Evolutionary conservation across 805 yeast species (phyloP).

Genomic region (Myxozyma lipomycoides): DNA sequence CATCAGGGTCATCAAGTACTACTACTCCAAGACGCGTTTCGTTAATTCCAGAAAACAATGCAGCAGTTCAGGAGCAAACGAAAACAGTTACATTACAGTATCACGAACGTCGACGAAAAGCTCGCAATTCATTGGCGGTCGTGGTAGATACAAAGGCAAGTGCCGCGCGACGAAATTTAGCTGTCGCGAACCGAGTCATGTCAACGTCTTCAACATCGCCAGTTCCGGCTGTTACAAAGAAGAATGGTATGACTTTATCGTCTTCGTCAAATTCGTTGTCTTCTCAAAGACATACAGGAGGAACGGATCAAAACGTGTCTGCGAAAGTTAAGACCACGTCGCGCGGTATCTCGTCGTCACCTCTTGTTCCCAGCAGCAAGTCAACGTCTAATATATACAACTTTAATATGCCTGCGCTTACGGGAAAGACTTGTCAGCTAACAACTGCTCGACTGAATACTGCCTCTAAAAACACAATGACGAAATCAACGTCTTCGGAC

Average conservation of each 20-base stretch:
- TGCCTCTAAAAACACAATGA: not conserved
- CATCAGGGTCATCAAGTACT: not conserved
- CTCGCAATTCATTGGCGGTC: not conserved
- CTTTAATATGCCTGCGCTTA: not conserved
- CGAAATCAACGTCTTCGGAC: not conserved
- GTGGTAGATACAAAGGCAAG: not conserved
- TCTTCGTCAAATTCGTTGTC: too few relatives aligned
- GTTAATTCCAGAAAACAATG: not conserved
- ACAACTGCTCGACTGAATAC: not conserved
- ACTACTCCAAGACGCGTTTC: not conserved
- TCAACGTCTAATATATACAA: too few relatives aligned
- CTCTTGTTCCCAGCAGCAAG: constrained; percentile 6
- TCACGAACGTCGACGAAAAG: not conserved
- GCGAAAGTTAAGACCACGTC: not conserved
- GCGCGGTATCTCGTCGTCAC: constrained; percentile 1
- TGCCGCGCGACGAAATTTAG: not conserved
- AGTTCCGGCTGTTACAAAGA: too few relatives aligned
- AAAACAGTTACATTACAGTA: not conserved
- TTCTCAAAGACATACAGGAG: not conserved
- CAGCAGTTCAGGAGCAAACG: not conserved
- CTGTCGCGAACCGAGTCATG: not conserved
- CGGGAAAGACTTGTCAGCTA: not conserved
- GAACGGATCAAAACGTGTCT: not conserved
- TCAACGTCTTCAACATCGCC: not conserved
- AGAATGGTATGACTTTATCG: too few relatives aligned